Evolutionary conservation across 1,139 yeast genomes (phyloP).

Genomic region (Taphrina communis): DNA sequence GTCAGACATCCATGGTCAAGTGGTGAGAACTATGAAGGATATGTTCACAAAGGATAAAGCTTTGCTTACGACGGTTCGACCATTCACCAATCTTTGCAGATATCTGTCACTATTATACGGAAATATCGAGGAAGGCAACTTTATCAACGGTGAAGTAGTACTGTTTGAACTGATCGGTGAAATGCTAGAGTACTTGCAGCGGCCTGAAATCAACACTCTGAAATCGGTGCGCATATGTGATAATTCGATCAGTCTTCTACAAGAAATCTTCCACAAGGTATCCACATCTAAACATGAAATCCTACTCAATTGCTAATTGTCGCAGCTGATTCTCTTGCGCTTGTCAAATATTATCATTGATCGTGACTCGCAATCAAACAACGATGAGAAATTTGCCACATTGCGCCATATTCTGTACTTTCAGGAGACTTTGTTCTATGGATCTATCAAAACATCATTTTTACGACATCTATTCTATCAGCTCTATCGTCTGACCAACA

Average conservation of each 20-base stretch:
- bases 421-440: constrained; percentile 46
- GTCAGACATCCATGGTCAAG: constrained; percentile 43
- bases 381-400: constrained; percentile 30
- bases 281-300: not conserved
- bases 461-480: constrained; percentile 44
- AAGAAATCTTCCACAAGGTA: constrained; percentile 16
- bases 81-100: constrained; percentile 43
- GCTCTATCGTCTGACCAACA: constrained; percentile 43
- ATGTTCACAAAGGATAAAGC: constrained; percentile 42
- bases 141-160: constrained; percentile 46
- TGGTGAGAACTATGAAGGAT: constrained; percentile 43
- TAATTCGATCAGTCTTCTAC: not conserved
- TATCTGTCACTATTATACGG: constrained; percentile 43
- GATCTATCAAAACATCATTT: constrained; percentile 42
- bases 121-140: constrained; percentile 46
- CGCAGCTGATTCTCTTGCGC: constrained; percentile 23
- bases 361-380: too few relatives aligned
- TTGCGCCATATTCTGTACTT: constrained; percentile 45
- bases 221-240: constrained; percentile 10
- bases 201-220: constrained; percentile 42
- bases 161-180: constrained; percentile 46
- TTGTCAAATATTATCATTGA: constrained; percentile 11
- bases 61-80: constrained; percentile 42
- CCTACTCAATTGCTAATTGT: not conserved
- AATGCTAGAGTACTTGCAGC: constrained; percentile 45